A percentile compares a stretch with the other conserved stretches of the same genome.
These are phyloP conservation scores for Beauveria varroae DNA, from an alignment of 2,329 filamentous ascomycete species.

Conservation along the genomic window DNA sequence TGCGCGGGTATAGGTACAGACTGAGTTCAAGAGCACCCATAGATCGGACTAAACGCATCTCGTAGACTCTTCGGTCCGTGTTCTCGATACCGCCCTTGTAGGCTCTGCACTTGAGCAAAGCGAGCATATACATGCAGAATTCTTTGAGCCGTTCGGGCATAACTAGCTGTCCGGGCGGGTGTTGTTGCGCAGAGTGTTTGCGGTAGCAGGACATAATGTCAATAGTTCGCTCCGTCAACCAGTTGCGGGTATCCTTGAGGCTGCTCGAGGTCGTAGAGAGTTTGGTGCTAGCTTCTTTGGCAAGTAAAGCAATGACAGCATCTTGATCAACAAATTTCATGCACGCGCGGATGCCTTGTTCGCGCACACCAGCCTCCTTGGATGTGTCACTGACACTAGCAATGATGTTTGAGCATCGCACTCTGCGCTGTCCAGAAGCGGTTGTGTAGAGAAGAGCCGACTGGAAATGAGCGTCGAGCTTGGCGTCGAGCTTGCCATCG, in stretches of 20 bases:
- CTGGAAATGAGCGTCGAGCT: constrained; percentile 96
- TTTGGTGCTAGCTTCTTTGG: constrained; percentile 89
- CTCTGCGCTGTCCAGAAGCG: constrained; percentile 77
- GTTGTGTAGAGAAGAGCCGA: constrained; percentile 92
- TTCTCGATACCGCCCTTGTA: constrained; percentile 91
- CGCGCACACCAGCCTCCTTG: constrained; percentile 30
- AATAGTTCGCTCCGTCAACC: constrained; percentile 82
- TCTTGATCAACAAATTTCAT: constrained; percentile 97
- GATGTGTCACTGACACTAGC: constrained; percentile 74
- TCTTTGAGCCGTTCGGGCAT: constrained; percentile 95
- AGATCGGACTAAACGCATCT: constrained; percentile 80
- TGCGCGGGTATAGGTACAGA: constrained; percentile 89
- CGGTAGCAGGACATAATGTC: constrained; percentile 88
- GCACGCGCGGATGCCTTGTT: constrained; percentile 61
- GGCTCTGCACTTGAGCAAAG: constrained; percentile 80
- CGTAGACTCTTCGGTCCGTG: constrained; percentile 82
- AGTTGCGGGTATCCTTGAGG: constrained; percentile 78
- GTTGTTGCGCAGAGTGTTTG: constrained; percentile 79
- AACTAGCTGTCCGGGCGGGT: constrained; percentile 87
- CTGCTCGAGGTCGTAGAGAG: constrained; percentile 61
- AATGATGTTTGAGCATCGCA: constrained; percentile 88
- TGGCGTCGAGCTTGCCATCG: constrained; percentile 94
- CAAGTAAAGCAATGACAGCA: constrained; percentile 78
- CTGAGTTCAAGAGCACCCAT: constrained; percentile 83
- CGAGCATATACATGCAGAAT: constrained; percentile 92